Evolutionary conservation across 2,329 filamentous ascomycete genomes (phyloP), one percentile per base, ranked within the genome.

Genomic region (Fusarium verrucosum): DNA sequence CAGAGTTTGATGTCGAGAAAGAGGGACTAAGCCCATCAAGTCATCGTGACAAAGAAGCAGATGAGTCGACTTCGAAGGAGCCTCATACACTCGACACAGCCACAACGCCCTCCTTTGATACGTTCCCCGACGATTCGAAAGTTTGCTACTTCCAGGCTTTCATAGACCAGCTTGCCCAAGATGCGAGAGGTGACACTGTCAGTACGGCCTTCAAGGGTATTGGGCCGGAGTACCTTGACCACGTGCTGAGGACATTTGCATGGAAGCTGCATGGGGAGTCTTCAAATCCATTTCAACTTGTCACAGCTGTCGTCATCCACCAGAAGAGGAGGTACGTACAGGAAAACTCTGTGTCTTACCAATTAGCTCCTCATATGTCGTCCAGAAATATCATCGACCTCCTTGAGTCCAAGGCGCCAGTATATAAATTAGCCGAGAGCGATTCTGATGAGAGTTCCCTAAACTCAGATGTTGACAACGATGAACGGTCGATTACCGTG

Each of bases 191-290:
- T 0, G 17, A 1, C 9, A 1, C 36, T 1, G 7, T 23, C 0
- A 9, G 28, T 2, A 8, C 5, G 14, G 5, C 4, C 13, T 13
- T 36, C 3, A 8, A 33, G 26, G 5, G 41, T 3, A 14, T 50
- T 2, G 36, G n/a, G 1, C n/a, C 10, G n/a, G 33, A 14, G 2
- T 40, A 40, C 11, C 40, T 57, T 16, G 26, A 26, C 3, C 5
- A 14, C 7, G 19, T 7, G 1, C 14, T 58, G 10, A 6, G 14
- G 5, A 37, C 43, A 1, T 58, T 58, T 22, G 37, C 55, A 6
- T 58, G 43, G 53, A 58, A 33, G 38, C 52, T 58, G 3, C 32
- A 58, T 14, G 36, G 9, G 2, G 51, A 58, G 10, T 58, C 55
- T 3, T 23, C 9, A 0, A 44, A 37, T 11, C 19, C 52, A 2